Evolutionary conservation across 306 rosid genomes (phyloP), one percentile per base, ranked within the genome.

Genomic region (Cercis canadensis): DNA sequence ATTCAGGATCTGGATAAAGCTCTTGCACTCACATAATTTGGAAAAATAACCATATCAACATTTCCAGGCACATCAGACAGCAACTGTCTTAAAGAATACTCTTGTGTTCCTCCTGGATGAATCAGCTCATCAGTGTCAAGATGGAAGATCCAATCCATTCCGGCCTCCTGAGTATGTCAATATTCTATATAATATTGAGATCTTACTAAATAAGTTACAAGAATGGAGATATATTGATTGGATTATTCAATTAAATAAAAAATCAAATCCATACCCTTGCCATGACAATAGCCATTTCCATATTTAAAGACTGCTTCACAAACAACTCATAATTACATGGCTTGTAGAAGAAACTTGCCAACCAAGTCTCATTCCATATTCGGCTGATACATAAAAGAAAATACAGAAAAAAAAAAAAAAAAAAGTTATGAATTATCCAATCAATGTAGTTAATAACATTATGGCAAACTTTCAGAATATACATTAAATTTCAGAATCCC

Each of bases 271-370:
- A 57, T 89, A 94, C 99, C 96, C 92, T 89, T 65, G 96, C 99
- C 99, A 84, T 87, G 78, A 85, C 96, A 82, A 91, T 94, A 31
- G 96, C 99, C 97, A 91, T 94, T 85, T 94, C 99, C 99, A 94
- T 94, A 75, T 94, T 94, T 50, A 94, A 83, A 53, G 97, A 86
- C 72, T 91, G 97, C 88, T 94, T 94, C 89, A 91, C 99, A 80
- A 94, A 94, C 84, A 94, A 85, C 83, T 94, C 99, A 70, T 94
- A 79, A 76, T 94, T 94, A 73, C 97, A 94, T 7, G 99, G 99
- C 80, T 94, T 94, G 84, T 89, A 91, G 88, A 94, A 94, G 88
- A 94, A 94, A 81, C 84, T 86, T n/a, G 96, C 75, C 85, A 94
- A 74, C 99, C 96, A 94, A 67, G 96, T 87, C 85, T 94, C 99